phyloP scores from a whole-genome alignment of 2,329 filamentous ascomycete genomes.

The Phaeomoniella chlamydospora region DNA sequence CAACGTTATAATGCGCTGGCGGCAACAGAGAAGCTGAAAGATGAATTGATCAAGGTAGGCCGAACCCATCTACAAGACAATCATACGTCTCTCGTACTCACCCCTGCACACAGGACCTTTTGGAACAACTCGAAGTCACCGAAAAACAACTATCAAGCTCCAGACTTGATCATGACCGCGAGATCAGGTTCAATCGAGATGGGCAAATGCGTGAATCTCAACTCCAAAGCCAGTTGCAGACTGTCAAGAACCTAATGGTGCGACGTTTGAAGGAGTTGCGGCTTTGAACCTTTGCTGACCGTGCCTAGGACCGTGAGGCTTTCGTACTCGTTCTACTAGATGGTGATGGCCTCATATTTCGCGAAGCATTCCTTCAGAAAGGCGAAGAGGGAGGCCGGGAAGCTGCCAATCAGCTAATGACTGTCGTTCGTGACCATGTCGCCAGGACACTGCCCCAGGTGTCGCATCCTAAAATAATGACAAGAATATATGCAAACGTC shows the following conservation, averaged over 20 bases:
- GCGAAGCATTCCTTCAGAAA: slow-evolving; percentile 31
- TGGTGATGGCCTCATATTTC: slow-evolving; percentile 41
- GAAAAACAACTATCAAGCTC: slow-evolving; percentile 17
- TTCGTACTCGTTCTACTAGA: slow-evolving; percentile 41
- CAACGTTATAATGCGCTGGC: slow-evolving; percentile 29
- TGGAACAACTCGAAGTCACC: slow-evolving; percentile 28
- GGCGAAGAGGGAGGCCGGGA: slow-evolving; percentile 38
- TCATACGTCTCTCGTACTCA: too few species aligned
- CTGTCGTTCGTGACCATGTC: slow-evolving; percentile 27
- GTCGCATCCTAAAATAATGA: slow-evolving; percentile 31
- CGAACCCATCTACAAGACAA: too few species aligned
- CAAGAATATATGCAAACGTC: slow-evolving; percentile 39
- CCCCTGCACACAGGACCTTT: slow-evolving; percentile 31
- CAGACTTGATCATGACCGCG: slow-evolving; percentile 29
- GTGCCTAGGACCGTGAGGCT: slow-evolving; percentile 32
- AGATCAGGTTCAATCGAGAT: slow-evolving; percentile 31
- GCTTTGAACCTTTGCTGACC: slow-evolving; percentile 2
- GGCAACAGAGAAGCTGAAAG: slow-evolving; percentile 29
- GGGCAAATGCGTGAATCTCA: slow-evolving; percentile 31
- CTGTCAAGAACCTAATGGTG: slow-evolving; percentile 30
- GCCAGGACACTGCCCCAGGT: slow-evolving; percentile 24
- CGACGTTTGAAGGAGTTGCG: slow-evolving; percentile 4
- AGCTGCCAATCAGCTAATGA: slow-evolving; percentile 35
- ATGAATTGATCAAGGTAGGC: slow-evolving; percentile 31
- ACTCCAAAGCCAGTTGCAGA: slow-evolving; percentile 29